Evolutionary conservation across 139 green algal species (phyloP), one percentile per base, ranked within the genome.

Genomic region (Tetradesmus obliquus): DNA sequence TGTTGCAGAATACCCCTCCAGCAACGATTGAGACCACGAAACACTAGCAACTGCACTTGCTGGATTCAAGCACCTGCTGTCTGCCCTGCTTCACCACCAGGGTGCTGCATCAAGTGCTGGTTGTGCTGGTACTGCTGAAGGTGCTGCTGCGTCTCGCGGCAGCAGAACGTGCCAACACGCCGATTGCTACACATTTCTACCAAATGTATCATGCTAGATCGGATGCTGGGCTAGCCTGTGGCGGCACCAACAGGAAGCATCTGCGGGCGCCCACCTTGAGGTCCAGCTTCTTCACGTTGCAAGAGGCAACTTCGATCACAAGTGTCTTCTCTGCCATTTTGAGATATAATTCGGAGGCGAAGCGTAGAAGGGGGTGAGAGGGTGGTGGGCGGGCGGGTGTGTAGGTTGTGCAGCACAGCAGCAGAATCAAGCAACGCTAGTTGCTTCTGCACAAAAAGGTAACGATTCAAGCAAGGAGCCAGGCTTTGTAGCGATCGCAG

Each of bases 221-320:
- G 51, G 51, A 53, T 15, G 1, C 4, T 87, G 32, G 32, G 1
- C 0, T 4, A 76, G 17, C 66, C 66, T 24, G 17, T 76, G 66
- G 66, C 66, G 66, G 66, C 66, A 76, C 66, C 10, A 55, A 55
- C 58, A 24, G 32, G 55, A 55, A 55, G 62, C 69, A 90, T 58
- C 66, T 60, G 81, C 45, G 5, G 89, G 60, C 55, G 53, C 19
- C 20, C 45, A 94, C 92, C 92, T 95, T 95, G 19, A 94, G 79
- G 87, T 95, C 94, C 57, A 95, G 79, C 92, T 95, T 95, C 91
- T 95, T 95, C 53, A 95, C 91, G 72, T 93, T 93, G 82, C 91
- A 93, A 62, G 81, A 90, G 3, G 91, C 71, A 55, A 93, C 92
- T 79, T 94, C 55, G 55, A 95, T 66, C n/a, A 93, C 55, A 10